phyloP scores from a whole-genome alignment of 192 early-diverging fungal species.

The Kickxella alabastrina region DNA sequence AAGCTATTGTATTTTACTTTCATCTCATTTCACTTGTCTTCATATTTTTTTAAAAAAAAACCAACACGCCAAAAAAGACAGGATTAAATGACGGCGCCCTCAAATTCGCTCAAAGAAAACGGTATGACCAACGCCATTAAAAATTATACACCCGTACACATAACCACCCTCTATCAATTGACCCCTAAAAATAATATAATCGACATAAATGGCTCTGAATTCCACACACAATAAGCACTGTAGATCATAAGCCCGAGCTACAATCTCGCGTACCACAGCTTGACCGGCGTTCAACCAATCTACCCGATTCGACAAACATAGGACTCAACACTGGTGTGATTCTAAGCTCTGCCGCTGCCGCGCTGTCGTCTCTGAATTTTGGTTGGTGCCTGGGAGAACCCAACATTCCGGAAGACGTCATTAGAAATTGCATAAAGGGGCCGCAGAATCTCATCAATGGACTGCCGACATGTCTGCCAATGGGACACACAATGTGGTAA shows the following conservation, averaged over 20 bases:
- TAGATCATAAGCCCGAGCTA: too few species aligned
- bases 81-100: too few species aligned
- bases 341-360: constrained; percentile 25
- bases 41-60: too few species aligned
- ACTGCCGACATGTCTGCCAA: constrained; percentile 40
- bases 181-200: background rate
- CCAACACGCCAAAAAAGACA: too few species aligned
- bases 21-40: too few species aligned
- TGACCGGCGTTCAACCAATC: too few species aligned
- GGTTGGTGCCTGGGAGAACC: constrained; percentile 52
- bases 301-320: constrained; percentile 33
- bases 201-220: background rate
- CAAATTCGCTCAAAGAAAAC: too few species aligned
- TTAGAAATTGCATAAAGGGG: constrained; percentile 49
- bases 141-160: too few species aligned
- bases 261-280: background rate
- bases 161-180: background rate
- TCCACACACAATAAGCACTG: too few species aligned
- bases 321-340: constrained; percentile 26
- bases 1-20: too few species aligned
- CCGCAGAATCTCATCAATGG: constrained; percentile 13
- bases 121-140: too few species aligned
- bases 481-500: constrained; percentile 52
- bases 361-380: constrained; percentile 47
- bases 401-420: constrained; percentile 54